Base-by-base conservation (phyloP, 768 basidiomycete genomes). In the Lentinula aciculospora region DNA sequence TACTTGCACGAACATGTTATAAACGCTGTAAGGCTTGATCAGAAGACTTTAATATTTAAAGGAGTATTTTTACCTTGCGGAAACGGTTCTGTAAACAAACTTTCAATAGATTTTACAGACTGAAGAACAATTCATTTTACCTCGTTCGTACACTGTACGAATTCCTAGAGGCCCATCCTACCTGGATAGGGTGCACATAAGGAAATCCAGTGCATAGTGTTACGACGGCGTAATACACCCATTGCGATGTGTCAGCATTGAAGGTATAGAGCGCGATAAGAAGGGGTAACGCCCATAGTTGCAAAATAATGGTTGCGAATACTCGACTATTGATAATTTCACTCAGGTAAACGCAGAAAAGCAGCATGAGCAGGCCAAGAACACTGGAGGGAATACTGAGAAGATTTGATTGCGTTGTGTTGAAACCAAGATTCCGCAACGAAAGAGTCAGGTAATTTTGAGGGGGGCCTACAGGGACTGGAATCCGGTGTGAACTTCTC, bases 361-460 rank as follows among this genome's bases (percentile, higher is more conserved):
- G 71, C 7, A 84, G 72, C 62, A 81, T 74, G 21, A 76, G 58
- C 60, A 78, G 71, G n/a, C 83, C 82, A 15, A 81, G 63, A 6
- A 84, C 72, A 7, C 75, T 76, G 1, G 81, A 81, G 0, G 87
- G 86, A 34, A 88, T 79, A 47, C 76, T 76, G 25, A 88, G 75
- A 23, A 88, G 74, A 62, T 84, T 88, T 10, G 84, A 77, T 62
- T 84, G 69, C 1, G 81, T 82, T 0, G 86, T 88, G 51, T 70
- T 75, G 69, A 85, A 89, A 15, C 86, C 85, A 2, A 88, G 74
- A 56, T 78, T 76, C 15, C 81, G 79, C 12, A 88, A 74, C 19
- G 81, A 80, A 0, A 88, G 75, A 0, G 85, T 87, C 44, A 88
- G 76, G 64, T 88, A 88, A 4, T 74, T 77, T 50, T 82, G 80